phyloP scores from a whole-genome alignment of 2,329 filamentous ascomycete genomes.

The Cladosporium sp. region DNA sequence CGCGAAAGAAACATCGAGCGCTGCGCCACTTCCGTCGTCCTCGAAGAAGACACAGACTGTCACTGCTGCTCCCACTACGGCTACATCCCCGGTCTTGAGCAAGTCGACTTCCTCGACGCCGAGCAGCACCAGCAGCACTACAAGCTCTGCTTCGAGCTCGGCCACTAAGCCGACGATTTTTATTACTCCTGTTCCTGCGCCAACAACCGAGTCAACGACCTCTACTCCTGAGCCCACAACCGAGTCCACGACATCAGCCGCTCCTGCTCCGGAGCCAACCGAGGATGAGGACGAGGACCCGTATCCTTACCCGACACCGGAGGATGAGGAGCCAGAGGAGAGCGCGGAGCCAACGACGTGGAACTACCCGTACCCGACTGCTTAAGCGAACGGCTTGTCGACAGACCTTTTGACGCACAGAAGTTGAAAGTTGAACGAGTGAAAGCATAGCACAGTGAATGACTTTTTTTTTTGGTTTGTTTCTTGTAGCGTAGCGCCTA shows the following conservation, averaged over 20 bases:
- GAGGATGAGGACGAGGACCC: not conserved
- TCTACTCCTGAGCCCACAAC: not conserved
- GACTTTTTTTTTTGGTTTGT: not conserved
- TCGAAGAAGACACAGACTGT: not conserved
- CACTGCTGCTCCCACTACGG: not conserved
- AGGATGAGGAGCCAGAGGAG: not conserved
- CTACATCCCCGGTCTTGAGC: not conserved
- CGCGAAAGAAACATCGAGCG: not conserved
- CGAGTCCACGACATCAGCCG: not conserved
- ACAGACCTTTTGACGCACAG: not conserved
- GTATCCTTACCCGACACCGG: conserved; percentile 15
- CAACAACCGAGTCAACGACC: not conserved
- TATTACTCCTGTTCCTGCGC: not conserved
- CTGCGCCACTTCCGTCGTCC: not conserved
- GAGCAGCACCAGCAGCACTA: not conserved
- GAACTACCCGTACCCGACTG: conserved; percentile 9
- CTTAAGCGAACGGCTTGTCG: not conserved
- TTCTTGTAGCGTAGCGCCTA: not conserved
- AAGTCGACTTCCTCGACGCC: not conserved
- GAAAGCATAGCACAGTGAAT: not conserved
- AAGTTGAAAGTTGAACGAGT: not conserved
- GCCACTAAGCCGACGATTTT: not conserved
- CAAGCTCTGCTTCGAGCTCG: not conserved
- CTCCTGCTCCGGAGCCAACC: not conserved
- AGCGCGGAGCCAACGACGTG: not conserved